Evolutionary conservation across 345 rosid species (phyloP), one percentile per base, ranked within the genome.

Genomic region (Salix koriyanagi): DNA sequence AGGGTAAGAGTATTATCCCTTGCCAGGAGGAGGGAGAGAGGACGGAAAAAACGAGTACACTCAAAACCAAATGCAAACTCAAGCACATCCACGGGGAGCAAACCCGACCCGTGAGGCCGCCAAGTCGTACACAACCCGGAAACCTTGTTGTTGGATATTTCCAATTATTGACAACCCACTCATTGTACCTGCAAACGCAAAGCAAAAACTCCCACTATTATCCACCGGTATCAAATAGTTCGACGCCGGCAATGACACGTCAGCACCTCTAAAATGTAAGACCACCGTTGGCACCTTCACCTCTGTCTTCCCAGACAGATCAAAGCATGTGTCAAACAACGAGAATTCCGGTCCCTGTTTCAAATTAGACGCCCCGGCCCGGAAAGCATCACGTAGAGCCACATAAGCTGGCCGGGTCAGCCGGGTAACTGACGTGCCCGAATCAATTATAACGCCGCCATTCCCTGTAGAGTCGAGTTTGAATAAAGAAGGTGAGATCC

Each of bases 71-170:
- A 69, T 8, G 41, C 56, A 4, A 58, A 21, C 11, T 25, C 46
- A 79, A 28, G 83, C 89, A 81, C 99, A 96, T n/a, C 95, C 97
- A 32, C 91, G 87, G 25, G 97, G 94, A 26, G 96, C 87, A 77
- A 96, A 96, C 76, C 99, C 99, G 81, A 96, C 84, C 79, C 95
- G 81, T 0, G 92, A 90, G 73, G 86, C 89, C 30, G 85, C 87
- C 76, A 90, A 73, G 67, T 96, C 99, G 52, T 84, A 96, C 1
- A 90, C 88, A 21, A 96, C 97, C 84, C 99, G 92, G 87, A 96
- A 91, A 2, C 99, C 93, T 65, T 96, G 99, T 65, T 96, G 99
- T 89, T 96, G 99, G 67, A 96, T 93, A 61, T 96, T 96, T 50
- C 98, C 99, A 15, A 96, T 80, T 10, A 96, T 94, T 48, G 99